Evolutionary conservation across 1,284 basidiomycete species (phyloP), one percentile per base, ranked within the genome.

Genomic region (Tremellales sp.): DNA sequence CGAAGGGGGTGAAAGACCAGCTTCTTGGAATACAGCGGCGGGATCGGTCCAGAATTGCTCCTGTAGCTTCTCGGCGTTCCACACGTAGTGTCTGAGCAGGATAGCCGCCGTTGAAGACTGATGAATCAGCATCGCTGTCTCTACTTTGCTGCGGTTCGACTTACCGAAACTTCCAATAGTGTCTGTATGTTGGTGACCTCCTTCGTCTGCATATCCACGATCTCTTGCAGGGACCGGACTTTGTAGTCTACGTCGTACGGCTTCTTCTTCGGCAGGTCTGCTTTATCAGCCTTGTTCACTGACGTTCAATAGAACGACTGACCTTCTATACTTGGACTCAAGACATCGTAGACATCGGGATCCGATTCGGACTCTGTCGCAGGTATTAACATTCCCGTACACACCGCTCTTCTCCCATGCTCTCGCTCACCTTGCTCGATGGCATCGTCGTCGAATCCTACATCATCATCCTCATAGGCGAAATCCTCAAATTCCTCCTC

Each of bases 21-120:
- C 88, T 7, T 82, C 81, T 22, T 81, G 78, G 36, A 85, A 81
- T 4, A 91, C 80, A 8, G 77, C 75, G 15, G 82, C 79, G 1
- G 88, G 81, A 57, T 89, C 86, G 62, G 92, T 91, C 89, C 93
- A 92, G 75, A 89, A 96, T 70, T 86, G 85, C 77, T 96, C 89
- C 56, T 89, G 89, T n/a, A 97, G 81, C 52, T 85, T 85, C 74
- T 98, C 94, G 67, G 89, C 89, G 79, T 98, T 97, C 94, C 94
- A 98, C 42, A 81, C 79, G 78, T 87, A 84, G 75, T 91, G 79
- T 26, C 92, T 84, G 42, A 98, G 78, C 5, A 98, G 79, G 41
- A 93, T 78, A 1, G 85, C 81, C 2, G 93, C 91, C 3, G 79
- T 79, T 56, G 74, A 76, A 29, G 75, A 36, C 49, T 48, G 40